phyloP scores from a whole-genome alignment of 169 alveolate genomes.

The Eimeria brunetti region DNA sequence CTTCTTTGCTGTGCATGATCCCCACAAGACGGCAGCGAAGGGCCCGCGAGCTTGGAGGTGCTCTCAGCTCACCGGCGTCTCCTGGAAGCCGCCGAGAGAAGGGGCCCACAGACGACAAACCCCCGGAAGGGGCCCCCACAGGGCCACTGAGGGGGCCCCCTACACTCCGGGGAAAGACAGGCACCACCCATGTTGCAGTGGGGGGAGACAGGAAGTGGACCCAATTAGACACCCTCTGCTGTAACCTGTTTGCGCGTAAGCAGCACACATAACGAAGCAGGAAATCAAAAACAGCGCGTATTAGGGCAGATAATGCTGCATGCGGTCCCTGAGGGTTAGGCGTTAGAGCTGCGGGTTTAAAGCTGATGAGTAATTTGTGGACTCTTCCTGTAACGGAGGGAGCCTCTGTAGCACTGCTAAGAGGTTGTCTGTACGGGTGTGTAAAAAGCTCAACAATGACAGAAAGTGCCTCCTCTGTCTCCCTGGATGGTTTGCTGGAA shows the following conservation, averaged over 20 bases:
- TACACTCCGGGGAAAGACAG: background rate
- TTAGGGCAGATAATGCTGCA: background rate
- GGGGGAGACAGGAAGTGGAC: slow-evolving; percentile 43
- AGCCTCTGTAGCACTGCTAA: background rate
- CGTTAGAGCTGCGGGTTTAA: background rate
- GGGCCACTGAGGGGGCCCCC: background rate
- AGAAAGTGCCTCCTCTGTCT: background rate
- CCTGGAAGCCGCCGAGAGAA: slow-evolving; percentile 20
- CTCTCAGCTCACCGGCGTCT: background rate
- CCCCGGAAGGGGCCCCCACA: background rate
- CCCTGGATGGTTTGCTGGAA: background rate
- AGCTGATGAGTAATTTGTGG: background rate
- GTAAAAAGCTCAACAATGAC: background rate
- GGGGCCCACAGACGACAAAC: background rate
- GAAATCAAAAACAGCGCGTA: background rate
- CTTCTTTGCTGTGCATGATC: background rate
- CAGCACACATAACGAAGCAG: background rate
- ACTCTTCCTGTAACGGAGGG: background rate
- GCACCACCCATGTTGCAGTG: slow-evolving; percentile 45
- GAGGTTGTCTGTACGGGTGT: background rate
- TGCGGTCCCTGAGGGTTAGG: background rate
- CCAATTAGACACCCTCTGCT: slow-evolving; percentile 28
- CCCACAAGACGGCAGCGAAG: slow-evolving; percentile 52
- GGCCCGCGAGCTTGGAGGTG: slow-evolving; percentile 47
- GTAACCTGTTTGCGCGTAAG: background rate